Evolutionary conservation across 2,329 filamentous ascomycete genomes (phyloP).

Genomic region (Fulvia fulva): DNA sequence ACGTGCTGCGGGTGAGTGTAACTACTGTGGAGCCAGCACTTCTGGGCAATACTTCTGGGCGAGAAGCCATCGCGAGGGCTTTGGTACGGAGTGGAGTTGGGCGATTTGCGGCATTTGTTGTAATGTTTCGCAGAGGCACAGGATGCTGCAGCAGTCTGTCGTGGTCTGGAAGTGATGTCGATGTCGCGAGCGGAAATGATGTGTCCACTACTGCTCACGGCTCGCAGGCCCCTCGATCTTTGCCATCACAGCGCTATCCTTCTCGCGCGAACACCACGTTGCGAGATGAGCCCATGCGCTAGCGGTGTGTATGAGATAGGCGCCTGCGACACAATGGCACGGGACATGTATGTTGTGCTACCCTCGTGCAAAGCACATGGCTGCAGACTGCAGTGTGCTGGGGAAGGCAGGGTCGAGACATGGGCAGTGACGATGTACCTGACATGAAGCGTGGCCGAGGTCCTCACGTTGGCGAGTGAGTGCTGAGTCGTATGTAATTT

Average conservation of each 20-base stretch:
- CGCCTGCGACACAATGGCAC: background rate
- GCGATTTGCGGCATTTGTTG: background rate
- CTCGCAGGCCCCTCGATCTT: background rate
- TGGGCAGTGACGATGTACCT: background rate
- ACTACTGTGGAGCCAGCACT: background rate
- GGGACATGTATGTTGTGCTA: background rate
- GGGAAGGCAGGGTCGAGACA: background rate
- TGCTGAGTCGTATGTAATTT: background rate
- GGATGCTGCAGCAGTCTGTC: background rate
- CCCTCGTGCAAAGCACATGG: background rate
- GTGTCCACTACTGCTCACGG: background rate
- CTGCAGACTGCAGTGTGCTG: background rate
- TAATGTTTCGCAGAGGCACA: too few relatives aligned
- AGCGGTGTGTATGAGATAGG: background rate
- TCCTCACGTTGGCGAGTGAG: background rate
- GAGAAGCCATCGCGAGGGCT: background rate
- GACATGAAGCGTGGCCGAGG: background rate
- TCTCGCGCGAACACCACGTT: background rate
- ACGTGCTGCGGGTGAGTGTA: constrained; percentile 4
- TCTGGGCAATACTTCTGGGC: background rate
- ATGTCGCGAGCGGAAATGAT: background rate
- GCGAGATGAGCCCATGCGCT: background rate
- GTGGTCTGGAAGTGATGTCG: background rate
- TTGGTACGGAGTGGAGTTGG: constrained; percentile 3
- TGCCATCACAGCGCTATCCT: background rate